Evolutionary conservation across 2,329 filamentous ascomycete genomes (phyloP).

Genomic region (Ophiostoma quercus): DNA sequence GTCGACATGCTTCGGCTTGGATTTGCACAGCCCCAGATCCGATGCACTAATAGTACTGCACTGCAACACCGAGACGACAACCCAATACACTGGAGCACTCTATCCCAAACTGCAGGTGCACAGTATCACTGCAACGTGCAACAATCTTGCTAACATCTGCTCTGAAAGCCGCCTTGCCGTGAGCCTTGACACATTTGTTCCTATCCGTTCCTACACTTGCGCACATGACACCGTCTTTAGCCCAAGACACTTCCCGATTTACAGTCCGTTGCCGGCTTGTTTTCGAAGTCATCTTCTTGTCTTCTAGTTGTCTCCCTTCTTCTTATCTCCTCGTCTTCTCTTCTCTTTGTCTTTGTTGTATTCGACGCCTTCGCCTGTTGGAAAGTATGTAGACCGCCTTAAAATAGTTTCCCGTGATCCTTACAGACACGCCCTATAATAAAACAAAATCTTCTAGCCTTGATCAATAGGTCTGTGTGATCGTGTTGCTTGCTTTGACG

Average conservation of each 20-base stretch:
- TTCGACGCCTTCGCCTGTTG: not conserved
- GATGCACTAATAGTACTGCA: not conserved
- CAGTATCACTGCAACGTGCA: not conserved
- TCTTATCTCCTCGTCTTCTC: too few relatives aligned
- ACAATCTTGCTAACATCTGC: not conserved
- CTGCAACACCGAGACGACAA: not conserved
- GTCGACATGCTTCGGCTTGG: not conserved
- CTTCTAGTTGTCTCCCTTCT: too few relatives aligned
- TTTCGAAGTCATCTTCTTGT: too few relatives aligned
- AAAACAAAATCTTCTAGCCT: not conserved
- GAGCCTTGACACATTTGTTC: not conserved
- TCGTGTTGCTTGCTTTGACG: not conserved
- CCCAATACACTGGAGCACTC: constrained; percentile 1
- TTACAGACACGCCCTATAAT: not conserved
- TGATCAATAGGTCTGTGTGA: not conserved
- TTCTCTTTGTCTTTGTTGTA: not conserved
- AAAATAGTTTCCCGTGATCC: not conserved
- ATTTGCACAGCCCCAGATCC: not conserved
- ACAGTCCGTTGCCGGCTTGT: too few relatives aligned
- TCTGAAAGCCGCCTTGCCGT: not conserved
- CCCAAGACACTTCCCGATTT: too few relatives aligned
- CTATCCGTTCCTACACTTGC: not conserved
- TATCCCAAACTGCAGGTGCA: not conserved
- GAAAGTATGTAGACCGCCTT: not conserved
- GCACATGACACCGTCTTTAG: not conserved